phyloP scores from a whole-genome alignment of 2,329 filamentous ascomycete genomes.

The Sphaerostilbella broomeana region DNA sequence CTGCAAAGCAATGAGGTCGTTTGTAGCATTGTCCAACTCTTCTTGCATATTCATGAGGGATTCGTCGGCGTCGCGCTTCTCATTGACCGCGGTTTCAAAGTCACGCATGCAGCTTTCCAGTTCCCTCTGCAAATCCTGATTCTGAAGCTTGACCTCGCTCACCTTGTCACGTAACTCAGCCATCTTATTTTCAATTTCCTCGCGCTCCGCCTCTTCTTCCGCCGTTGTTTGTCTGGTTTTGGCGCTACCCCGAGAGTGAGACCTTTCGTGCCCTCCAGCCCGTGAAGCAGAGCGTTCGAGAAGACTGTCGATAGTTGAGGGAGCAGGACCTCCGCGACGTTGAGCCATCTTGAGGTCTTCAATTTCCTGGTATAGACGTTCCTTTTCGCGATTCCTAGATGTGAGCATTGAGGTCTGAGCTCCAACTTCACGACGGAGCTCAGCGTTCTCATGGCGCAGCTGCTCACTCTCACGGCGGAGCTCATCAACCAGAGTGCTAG shows the following conservation, averaged over 20 bases:
- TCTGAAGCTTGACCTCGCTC: conserved; percentile 78
- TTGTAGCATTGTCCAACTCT: conserved; percentile 71
- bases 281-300: conserved; percentile 91
- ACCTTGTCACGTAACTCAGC: conserved; percentile 80
- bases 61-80: conserved; percentile 54
- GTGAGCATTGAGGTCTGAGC: conserved; percentile 97
- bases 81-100: conserved; percentile 64
- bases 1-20: conserved; percentile 73
- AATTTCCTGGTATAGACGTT: conserved; percentile 91
- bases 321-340: conserved; percentile 58
- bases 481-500: conserved; percentile 70
- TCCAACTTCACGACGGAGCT: conserved; percentile 83
- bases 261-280: conserved; percentile 60
- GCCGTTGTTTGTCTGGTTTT: conserved; percentile 55
- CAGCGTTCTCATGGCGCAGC: conserved; percentile 84
- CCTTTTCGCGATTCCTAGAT: conserved; percentile 89
- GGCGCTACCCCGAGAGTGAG: conserved; percentile 67
- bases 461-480: conserved; percentile 63
- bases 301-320: conserved; percentile 76
- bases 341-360: conserved; percentile 90
- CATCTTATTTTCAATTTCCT: conserved; percentile 78
- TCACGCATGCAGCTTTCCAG: conserved; percentile 74
- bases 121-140: conserved; percentile 80
- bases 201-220: conserved; percentile 69
- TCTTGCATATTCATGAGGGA: conserved; percentile 61